A percentile compares a stretch with the other conserved stretches of the same genome.
phyloP scores from a whole-genome alignment of 108 stramenopile genomes.

The Discostella stelligeroides region DNA sequence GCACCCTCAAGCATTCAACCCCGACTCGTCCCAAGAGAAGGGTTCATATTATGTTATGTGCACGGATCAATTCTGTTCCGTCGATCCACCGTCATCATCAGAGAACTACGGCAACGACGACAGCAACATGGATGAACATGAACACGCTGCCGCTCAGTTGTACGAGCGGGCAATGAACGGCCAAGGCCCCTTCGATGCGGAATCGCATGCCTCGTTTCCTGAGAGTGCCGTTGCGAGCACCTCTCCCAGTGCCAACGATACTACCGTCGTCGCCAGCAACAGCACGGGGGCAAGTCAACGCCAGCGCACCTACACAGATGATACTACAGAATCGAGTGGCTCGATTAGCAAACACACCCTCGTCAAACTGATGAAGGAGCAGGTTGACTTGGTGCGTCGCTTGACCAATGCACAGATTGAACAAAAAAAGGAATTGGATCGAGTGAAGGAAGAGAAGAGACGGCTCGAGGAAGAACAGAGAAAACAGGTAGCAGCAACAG shows the following conservation, averaged over 20 bases:
- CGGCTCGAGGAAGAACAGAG: conserved; percentile 22
- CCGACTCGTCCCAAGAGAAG: too few relatives aligned
- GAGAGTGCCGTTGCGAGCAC: neutral
- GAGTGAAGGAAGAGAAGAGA: conserved; percentile 39
- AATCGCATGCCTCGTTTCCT: conserved; percentile 4
- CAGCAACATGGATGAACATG: neutral
- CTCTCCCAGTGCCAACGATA: neutral
- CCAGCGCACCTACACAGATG: conserved; percentile 5
- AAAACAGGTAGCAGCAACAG: conserved; percentile 3
- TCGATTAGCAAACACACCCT: conserved; percentile 31
- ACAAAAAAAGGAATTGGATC: conserved; percentile 44
- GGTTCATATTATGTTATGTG: too few relatives aligned
- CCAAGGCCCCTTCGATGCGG: conserved; percentile 9
- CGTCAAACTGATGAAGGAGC: conserved; percentile 41
- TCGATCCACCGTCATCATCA: neutral
- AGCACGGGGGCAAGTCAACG: neutral
- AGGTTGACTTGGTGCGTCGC: conserved; percentile 36
- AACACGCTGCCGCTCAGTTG: neutral
- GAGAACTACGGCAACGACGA: neutral
- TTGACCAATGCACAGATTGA: conserved; percentile 52
- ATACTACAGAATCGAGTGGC: conserved; percentile 3
- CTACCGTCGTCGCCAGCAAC: neutral
- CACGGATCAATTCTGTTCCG: neutral
- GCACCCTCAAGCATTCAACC: too few relatives aligned
- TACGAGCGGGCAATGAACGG: conserved; percentile 7